phyloP scores from a whole-genome alignment of 306 rosid genomes.

The Prosopis cineraria region DNA sequence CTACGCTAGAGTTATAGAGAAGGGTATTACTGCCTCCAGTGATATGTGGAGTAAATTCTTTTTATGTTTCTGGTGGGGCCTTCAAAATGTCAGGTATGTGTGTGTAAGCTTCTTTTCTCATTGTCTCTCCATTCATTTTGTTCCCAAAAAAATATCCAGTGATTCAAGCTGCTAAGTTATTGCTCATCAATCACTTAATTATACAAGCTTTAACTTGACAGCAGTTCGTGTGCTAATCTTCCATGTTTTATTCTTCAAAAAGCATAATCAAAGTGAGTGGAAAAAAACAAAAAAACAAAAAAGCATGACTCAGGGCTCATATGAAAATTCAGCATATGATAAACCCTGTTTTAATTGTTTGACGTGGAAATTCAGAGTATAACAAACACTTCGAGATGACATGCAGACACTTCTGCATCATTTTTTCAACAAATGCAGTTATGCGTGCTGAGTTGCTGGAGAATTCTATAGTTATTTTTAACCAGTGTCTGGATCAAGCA shows the following conservation, averaged over 20 bases:
- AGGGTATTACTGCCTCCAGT: constrained; percentile 54
- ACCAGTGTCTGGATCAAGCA: neutral
- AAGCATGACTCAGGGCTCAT: no score
- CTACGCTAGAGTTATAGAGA: constrained; percentile 61
- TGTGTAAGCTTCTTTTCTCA: neutral
- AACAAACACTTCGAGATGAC: neutral
- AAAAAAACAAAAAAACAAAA: neutral
- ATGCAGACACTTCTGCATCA: constrained; percentile 5
- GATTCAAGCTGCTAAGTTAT: neutral
- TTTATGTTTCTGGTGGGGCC: constrained; percentile 91
- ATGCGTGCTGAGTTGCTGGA: neutral
- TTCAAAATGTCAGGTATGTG: constrained; percentile 80
- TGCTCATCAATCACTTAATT: neutral
- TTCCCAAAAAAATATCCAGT: neutral
- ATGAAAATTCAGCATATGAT: neutral
- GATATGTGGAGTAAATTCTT: constrained; percentile 66
- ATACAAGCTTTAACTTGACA: neutral
- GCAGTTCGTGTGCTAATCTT: neutral
- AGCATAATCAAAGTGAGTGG: neutral
- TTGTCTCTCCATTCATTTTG: constrained; percentile 10
- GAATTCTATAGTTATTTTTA: neutral
- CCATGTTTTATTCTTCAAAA: neutral
- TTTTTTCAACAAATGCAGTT: neutral
- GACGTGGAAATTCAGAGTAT: neutral
- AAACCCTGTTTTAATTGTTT: neutral